A percentile compares a stretch with the other conserved stretches of the same genome.
These are phyloP conservation scores for Volvariella volvacea DNA, from an alignment of 1,284 basidiomycete species.

Conservation along the genomic window DNA sequence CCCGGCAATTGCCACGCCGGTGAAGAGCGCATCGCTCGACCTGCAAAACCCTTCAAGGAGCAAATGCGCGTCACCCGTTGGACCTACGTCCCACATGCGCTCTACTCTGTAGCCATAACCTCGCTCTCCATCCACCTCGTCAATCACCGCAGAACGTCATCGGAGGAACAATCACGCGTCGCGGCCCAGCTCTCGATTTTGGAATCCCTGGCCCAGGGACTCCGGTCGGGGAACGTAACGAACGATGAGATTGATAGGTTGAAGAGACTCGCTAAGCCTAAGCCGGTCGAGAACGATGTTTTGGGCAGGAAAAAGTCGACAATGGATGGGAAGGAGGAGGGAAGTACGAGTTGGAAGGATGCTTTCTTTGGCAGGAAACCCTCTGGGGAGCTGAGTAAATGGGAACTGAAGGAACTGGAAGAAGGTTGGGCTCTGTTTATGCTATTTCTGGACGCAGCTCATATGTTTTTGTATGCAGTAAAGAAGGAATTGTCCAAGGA, in stretches of 20 bases:
- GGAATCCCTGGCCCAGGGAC: constrained; percentile 41
- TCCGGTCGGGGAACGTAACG: constrained; percentile 27
- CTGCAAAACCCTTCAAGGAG: too few species aligned
- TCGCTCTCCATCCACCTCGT: constrained; percentile 60
- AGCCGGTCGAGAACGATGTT: constrained; percentile 13
- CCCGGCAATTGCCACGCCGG: too few species aligned
- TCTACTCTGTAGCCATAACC: constrained; percentile 53
- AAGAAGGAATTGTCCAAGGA: constrained; percentile 12
- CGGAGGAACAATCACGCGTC: constrained; percentile 41
- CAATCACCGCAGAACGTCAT: constrained; percentile 37
- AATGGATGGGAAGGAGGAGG: constrained; percentile 12
- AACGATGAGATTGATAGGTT: constrained; percentile 43
- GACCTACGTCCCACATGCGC: constrained; percentile 37
- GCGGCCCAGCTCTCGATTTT: constrained; percentile 55
- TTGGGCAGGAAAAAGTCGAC: background rate
- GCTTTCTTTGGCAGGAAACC: constrained; percentile 7
- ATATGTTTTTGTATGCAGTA: too few species aligned
- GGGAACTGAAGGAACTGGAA: constrained; percentile 25
- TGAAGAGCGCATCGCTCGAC: too few species aligned
- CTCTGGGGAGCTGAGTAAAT: constrained; percentile 17
- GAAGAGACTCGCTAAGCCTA: constrained; percentile 35
- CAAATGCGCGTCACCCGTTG: constrained; percentile 5
- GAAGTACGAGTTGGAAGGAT: constrained; percentile 19
- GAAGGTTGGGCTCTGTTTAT: constrained; percentile 13
- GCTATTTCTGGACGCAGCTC: too few species aligned